Evolutionary conservation across 305 asterid genomes (phyloP), one percentile per base, ranked within the genome.

Genomic region (Striga hermonthica): DNA sequence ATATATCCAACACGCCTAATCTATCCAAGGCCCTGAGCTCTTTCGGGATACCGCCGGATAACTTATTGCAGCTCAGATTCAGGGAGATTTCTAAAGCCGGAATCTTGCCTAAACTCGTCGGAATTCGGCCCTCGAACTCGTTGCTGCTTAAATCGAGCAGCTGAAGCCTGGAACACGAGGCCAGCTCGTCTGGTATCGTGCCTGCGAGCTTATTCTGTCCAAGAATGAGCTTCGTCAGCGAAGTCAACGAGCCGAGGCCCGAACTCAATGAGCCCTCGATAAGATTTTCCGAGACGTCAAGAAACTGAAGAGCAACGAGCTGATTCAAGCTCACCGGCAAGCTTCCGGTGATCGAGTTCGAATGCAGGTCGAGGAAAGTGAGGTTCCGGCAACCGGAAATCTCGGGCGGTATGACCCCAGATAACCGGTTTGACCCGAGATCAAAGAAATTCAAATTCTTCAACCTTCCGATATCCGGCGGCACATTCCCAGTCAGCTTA

Each of bases 141-240:
- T 91, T 91, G 75, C 83, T 79, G 80, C 98, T 89, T 68, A 91
- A 80, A 77, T 91, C 96, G 57, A 91, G 86, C 77, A 91, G 66
- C 69, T 91, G 96, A 47, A 91, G 87, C 86, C 83, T 77, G 15
- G 74, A 76, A 68, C 96, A 89, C 37, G 85, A 86, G 14, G 96
- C 90, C 7, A 91, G 75, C 60, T 89, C 82, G 7, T 37, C 65
- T 7, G 96, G 96, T 44, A 91, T 83, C 5, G 77, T 12, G 38
- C 96, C 98, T 0, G 94, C 81, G 7, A 91, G 62, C 73, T 76
- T 78, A 73, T 91, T 91, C 73, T 74, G 67, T 5, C 86, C 85
- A 0, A 91, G 84, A 62, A 91, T 75, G 58, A 91, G 92, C 56
- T 91, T 91, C 5, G 95, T 91, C 44, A 91, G 81, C 11, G 98